A percentile compares a stretch with the other conserved stretches of the same genome.
These are phyloP conservation scores for Clarireedia homoeocarpa DNA, from an alignment of 2,329 filamentous ascomycete genomes.

Conservation along the genomic window DNA sequence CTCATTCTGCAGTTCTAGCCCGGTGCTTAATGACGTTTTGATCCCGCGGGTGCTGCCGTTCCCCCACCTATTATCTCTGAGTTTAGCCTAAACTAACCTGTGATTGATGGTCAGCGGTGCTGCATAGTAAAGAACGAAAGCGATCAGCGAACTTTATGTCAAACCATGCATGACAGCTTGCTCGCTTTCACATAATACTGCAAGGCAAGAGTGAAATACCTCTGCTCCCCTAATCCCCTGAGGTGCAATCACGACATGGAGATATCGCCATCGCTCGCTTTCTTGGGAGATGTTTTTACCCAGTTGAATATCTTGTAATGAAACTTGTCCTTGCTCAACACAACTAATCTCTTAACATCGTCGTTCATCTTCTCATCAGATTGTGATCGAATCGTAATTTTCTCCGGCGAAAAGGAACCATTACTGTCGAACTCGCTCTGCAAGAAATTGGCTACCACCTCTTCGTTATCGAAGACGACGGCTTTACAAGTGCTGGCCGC, in stretches of 20 bases:
- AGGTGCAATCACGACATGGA: constrained; percentile 18
- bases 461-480: constrained; percentile 14
- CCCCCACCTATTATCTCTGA: not conserved
- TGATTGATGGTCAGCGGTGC: too few relatives aligned
- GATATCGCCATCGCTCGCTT: constrained; percentile 15
- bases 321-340: constrained; percentile 21
- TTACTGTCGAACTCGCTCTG: constrained; percentile 13
- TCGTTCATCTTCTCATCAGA: constrained; percentile 6
- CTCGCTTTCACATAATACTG: not conserved
- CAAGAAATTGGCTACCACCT: constrained; percentile 14
- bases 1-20: too few relatives aligned
- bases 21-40: not conserved
- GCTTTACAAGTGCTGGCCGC: constrained; percentile 1
- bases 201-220: too few relatives aligned
- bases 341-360: constrained; percentile 18
- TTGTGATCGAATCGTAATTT: constrained; percentile 19
- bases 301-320: constrained; percentile 26
- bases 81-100: too few relatives aligned
- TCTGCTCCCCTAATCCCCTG: not conserved
- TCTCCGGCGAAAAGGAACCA: constrained; percentile 19
- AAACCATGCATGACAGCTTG: not conserved
- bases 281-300: not conserved
- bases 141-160: too few relatives aligned
- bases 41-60: not conserved
- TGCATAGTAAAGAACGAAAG: not conserved